A percentile compares a stretch with the other conserved stretches of the same genome.
Evolutionary conservation across 352 stramenopile species (phyloP).

Genomic region (Phytophthora constricta): DNA sequence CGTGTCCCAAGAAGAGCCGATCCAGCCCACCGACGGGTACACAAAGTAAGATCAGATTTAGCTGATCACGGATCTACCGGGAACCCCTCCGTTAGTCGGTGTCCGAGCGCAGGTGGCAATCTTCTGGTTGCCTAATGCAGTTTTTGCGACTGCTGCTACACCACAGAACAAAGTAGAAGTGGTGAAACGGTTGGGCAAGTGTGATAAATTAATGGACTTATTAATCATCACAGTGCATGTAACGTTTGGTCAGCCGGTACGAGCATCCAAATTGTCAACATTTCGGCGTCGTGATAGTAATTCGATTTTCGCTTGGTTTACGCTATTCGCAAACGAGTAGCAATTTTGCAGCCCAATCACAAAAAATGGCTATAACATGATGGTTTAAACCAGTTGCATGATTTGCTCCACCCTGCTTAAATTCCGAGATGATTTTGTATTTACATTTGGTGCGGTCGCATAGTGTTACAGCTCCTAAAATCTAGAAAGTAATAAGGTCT

Average conservation of each 20-base stretch:
- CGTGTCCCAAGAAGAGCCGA: too few relatives aligned
- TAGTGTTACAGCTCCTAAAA: not conserved
- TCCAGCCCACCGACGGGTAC: too few relatives aligned
- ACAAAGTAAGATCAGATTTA: too few relatives aligned
- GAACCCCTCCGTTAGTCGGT: too few relatives aligned
- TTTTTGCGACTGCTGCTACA: too few relatives aligned
- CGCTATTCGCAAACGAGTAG: not conserved
- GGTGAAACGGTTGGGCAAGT: not conserved
- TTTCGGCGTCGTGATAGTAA: not conserved
- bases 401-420: not conserved
- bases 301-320: not conserved
- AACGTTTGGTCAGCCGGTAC: not conserved
- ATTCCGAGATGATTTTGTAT: not conserved
- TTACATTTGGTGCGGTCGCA: not conserved
- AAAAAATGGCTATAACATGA: not conserved
- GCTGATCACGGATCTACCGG: too few relatives aligned
- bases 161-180: not conserved
- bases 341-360: not conserved
- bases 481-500: not conserved
- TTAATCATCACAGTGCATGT: not conserved
- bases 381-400: not conserved
- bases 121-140: too few relatives aligned
- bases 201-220: not conserved
- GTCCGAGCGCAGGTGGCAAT: too few relatives aligned
- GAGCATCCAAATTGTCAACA: not conserved